Percentiles rank a stretch among this genome's conserved stretches.
These are phyloP conservation scores for Phytophthora syringae DNA, from an alignment of 352 stramenopile species.

Conservation along the genomic window DNA sequence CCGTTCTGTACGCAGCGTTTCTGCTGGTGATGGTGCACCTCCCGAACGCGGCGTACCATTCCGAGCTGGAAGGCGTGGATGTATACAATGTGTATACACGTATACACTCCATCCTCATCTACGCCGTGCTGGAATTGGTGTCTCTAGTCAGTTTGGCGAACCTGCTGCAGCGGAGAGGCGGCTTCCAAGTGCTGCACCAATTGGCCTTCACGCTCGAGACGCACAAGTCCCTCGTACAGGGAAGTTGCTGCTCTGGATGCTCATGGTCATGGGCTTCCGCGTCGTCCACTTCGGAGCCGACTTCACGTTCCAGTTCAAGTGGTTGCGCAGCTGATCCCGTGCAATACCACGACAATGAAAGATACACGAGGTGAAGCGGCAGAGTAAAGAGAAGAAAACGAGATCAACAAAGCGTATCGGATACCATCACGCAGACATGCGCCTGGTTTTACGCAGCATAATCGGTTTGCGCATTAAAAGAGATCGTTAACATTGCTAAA, in stretches of 20 bases:
- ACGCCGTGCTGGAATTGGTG: conserved; percentile 24
- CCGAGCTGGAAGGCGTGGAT: conserved; percentile 9
- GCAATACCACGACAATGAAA: too few species aligned
- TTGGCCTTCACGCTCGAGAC: conserved; percentile 35
- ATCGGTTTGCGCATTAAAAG: too few species aligned
- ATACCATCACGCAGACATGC: too few species aligned
- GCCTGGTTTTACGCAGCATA: too few species aligned
- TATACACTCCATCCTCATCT: conserved; percentile 21
- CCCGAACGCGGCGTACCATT: conserved; percentile 19
- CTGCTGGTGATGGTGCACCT: conserved; percentile 24
- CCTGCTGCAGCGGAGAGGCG: conserved; percentile 3
- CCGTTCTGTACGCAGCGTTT: conserved; percentile 31
- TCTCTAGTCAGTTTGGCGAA: conserved; percentile 19
- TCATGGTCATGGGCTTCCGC: conserved; percentile 23
- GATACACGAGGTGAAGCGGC: too few species aligned
- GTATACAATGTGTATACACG: background rate
- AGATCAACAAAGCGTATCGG: too few species aligned
- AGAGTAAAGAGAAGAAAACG: too few species aligned
- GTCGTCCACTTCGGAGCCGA: conserved; percentile 28
- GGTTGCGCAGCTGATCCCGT: background rate
- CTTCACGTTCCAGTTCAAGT: conserved; percentile 28
- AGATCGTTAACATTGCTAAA: too few species aligned
- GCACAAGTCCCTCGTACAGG: conserved; percentile 19
- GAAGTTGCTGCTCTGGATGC: conserved; percentile 30
- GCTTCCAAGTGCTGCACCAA: conserved; percentile 16